Base-by-base conservation (phyloP, 2,329 filamentous ascomycete species). In the Microsporum ferrugineum region DNA sequence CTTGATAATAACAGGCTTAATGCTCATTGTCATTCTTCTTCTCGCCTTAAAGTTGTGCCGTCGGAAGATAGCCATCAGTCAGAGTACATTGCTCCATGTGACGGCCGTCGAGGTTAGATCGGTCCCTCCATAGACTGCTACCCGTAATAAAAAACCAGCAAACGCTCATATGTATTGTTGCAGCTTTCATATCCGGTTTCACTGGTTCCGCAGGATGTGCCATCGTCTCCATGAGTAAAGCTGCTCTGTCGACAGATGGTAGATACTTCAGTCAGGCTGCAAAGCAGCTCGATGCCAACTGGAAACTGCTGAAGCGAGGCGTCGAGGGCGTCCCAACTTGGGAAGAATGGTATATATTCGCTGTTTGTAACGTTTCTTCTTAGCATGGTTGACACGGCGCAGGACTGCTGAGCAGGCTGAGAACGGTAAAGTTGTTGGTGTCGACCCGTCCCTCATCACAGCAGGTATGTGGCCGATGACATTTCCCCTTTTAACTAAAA, bases 61-160 rank as follows among this genome's bases (percentile, higher is more conserved):
- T 96, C 92, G 38, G 94, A 97, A 82, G 94, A 99, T 73, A 92
- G 89, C 71, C 94, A 99, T 73, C 89, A 92, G 67, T 97, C 92
- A 67, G 94, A 99, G 78, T 99, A 99, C 75, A 96, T 96, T 73
- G 94, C 94, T 58, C 86, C 87, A n/a, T 96, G 90, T 72, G 94
- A 99, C 78, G 91, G 83, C 63, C 86, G 94, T 67, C 86, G 94
- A 83, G 82, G 82, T 84, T 67, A 74, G 72, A 60, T 39, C 36
- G 38, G 29, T 56, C 62, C 56, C 45, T 36, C 33, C 41, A 7
- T 59, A 34, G 27, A 8, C 6, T 17, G 10, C 47, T 43, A 14
- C 59, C 39, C 39, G 39, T 43, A 43, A 23, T 51, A 45, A 43
- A n/a, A 31, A n/a, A 8, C 17, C 31, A 6, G 43, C 14, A 14